Percentiles rank a stretch among this genome's conserved stretches.
phyloP scores from a whole-genome alignment of 2,329 filamentous ascomycete genomes.

The Trichoderma breve region DNA sequence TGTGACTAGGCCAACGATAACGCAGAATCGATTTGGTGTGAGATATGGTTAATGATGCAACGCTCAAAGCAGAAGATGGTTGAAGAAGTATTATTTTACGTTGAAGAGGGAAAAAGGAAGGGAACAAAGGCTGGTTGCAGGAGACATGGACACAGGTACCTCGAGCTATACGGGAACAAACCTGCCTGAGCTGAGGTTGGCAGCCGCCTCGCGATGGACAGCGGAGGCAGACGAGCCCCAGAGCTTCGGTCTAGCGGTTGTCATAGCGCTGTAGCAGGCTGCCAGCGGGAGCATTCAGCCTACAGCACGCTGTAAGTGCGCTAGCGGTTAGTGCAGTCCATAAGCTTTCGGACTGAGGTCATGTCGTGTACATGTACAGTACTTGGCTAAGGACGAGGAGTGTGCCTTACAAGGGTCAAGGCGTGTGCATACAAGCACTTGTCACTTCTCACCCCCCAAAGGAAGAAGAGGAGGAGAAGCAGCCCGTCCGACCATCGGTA shows the following conservation, averaged over 20 bases:
- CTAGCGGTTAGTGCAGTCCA: not conserved
- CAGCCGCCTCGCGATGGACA: conserved; percentile 1
- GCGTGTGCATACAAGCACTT: not conserved
- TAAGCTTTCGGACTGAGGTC: not conserved
- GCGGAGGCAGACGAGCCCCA: conserved; percentile 1
- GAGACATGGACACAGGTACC: not conserved
- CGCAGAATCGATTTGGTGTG: not conserved
- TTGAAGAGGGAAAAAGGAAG: not conserved
- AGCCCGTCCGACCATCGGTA: not conserved
- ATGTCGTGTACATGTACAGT: not conserved
- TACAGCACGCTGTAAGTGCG: not conserved
- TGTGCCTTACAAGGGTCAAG: not conserved
- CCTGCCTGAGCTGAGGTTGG: not conserved
- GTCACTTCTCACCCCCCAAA: not conserved
- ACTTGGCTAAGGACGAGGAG: not conserved
- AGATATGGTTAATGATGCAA: not conserved
- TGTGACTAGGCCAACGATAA: not conserved
- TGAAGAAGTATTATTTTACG: not conserved
- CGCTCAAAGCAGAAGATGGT: not conserved
- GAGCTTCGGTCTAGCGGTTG: not conserved
- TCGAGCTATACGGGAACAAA: not conserved
- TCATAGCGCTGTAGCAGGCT: not conserved
- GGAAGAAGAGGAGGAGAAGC: not conserved
- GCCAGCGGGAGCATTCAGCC: not conserved
- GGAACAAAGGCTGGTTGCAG: not conserved